Conservation (phyloP, 2,329 filamentous ascomycete genomes). For the Aureobasidium sp. region DNA sequence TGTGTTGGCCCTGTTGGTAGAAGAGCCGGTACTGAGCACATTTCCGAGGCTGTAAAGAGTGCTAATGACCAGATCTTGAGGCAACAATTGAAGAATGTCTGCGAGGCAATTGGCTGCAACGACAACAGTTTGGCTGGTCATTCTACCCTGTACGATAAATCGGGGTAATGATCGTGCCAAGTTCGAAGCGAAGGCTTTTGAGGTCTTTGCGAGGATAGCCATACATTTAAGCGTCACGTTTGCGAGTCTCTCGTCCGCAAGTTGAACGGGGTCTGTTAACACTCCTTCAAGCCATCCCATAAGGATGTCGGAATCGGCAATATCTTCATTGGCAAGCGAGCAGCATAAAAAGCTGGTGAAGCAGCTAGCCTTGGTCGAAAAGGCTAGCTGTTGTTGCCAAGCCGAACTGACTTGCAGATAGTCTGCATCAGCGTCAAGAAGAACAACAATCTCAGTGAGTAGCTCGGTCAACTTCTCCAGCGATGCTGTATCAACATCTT, state of each 20-base stretch:
- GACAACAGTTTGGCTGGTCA: conserved; percentile 60
- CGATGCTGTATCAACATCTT: background rate
- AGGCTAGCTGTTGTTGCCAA: conserved; percentile 80
- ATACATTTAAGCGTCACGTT: conserved; percentile 73
- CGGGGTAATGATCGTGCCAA: conserved; percentile 74
- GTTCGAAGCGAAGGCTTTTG: conserved; percentile 63
- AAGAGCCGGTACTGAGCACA: conserved; percentile 68
- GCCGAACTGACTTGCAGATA: conserved; percentile 79
- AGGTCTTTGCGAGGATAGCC: conserved; percentile 71
- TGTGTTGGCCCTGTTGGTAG: conserved; percentile 43
- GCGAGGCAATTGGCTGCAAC: conserved; percentile 82
- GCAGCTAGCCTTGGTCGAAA: conserved; percentile 75
- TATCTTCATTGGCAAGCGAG: conserved; percentile 70
- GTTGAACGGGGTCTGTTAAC: conserved; percentile 70
- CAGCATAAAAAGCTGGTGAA: conserved; percentile 83
- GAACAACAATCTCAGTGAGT: conserved; percentile 73
- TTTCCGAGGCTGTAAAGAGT: conserved; percentile 96
- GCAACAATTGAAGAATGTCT: conserved; percentile 70
- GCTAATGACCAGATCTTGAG: conserved; percentile 88
- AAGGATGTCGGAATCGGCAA: conserved; percentile 70
- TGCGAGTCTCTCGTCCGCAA: conserved; percentile 71
- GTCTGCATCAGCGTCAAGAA: conserved; percentile 82
- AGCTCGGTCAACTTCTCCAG: conserved; percentile 60
- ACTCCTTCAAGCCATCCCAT: conserved; percentile 81
- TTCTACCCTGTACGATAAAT: conserved; percentile 78